Conservation (phyloP, 768 basidiomycete species). For the Lentinula raphanica region DNA sequence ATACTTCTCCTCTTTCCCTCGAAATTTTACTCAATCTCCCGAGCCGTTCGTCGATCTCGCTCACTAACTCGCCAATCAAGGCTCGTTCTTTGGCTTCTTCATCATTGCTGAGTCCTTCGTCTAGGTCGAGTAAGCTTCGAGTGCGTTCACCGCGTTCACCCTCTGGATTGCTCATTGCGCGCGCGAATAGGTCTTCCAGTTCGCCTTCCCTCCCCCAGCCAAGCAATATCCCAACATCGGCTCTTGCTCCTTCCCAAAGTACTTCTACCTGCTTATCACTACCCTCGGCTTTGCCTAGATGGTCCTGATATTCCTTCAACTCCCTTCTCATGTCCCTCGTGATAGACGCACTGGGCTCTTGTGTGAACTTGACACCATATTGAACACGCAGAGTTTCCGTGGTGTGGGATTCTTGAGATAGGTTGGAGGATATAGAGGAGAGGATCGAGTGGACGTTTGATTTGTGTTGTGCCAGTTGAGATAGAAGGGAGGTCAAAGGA, state of each 20-base stretch:
- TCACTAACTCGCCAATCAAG: conserved; percentile 61
- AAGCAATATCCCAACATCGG: conserved; percentile 56
- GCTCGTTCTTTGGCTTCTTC: conserved; percentile 69
- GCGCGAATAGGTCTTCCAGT: conserved; percentile 54
- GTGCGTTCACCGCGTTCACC: conserved; percentile 12
- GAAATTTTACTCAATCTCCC: conserved; percentile 77
- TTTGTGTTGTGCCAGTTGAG: conserved; percentile 55
- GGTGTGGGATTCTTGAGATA: conserved; percentile 80
- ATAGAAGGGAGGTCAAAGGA: conserved; percentile 57
- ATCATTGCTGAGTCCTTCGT: conserved; percentile 54
- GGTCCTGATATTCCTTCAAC: conserved; percentile 66
- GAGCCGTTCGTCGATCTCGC: conserved; percentile 74
- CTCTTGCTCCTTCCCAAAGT: conserved; percentile 67
- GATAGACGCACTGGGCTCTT: conserved; percentile 71
- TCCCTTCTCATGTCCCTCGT: conserved; percentile 72
- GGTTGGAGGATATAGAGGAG: conserved; percentile 52
- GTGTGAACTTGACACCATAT: conserved; percentile 83
- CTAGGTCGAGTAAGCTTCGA: conserved; percentile 46
- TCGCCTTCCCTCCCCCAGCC: conserved; percentile 37
- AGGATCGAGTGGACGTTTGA: conserved; percentile 54
- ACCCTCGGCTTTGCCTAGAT: conserved; percentile 69
- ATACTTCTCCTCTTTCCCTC: conserved; percentile 76
- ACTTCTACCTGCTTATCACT: conserved; percentile 73
- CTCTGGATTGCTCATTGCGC: conserved; percentile 31
- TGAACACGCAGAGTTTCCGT: conserved; percentile 87